Evolutionary conservation across 805 yeast species (phyloP).

Genomic region (Cyberlindnera nakhonratchasimensis): DNA sequence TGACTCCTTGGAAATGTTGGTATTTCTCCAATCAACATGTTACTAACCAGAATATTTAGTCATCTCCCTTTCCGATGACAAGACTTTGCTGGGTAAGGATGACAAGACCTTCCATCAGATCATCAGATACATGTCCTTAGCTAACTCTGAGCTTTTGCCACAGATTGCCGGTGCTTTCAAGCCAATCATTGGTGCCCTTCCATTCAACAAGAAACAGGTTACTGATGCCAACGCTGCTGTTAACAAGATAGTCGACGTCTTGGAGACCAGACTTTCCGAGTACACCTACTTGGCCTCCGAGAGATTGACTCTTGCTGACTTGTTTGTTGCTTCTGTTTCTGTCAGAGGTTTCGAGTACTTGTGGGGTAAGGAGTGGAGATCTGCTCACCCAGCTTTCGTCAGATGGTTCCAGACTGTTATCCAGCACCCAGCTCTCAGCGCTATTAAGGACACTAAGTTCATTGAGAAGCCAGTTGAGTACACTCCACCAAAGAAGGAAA

Average conservation of each 20-base stretch:
- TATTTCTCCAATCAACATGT: no score
- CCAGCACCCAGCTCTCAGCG: conserved; percentile 45
- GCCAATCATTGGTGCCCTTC: conserved; percentile 59
- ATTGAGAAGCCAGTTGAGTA: conserved; percentile 63
- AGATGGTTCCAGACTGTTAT: conserved; percentile 68
- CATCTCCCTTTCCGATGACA: conserved; percentile 33
- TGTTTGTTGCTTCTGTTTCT: conserved; percentile 46
- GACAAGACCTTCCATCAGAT: conserved; percentile 55
- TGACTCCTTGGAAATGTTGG: neutral
- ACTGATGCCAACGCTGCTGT: conserved; percentile 40
- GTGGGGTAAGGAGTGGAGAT: conserved; percentile 65
- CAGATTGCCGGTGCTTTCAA: conserved; percentile 47
- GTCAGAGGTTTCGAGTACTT: conserved; percentile 54
- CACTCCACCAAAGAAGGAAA: conserved; percentile 71
- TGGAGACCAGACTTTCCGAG: conserved; percentile 55
- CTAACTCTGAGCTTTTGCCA: conserved; percentile 62
- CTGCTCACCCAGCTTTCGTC: conserved; percentile 54
- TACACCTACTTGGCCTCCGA: conserved; percentile 73
- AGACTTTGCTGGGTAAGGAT: conserved; percentile 59
- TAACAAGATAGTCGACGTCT: conserved; percentile 38
- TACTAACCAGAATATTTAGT: no score
- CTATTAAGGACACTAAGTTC: conserved; percentile 53
- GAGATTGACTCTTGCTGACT: conserved; percentile 62
- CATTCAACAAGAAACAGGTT: conserved; percentile 72
- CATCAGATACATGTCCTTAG: conserved; percentile 74